These are phyloP conservation scores for Persicaria maculosa DNA, from an alignment of 148 eudicot species.

Conservation along the genomic window DNA sequence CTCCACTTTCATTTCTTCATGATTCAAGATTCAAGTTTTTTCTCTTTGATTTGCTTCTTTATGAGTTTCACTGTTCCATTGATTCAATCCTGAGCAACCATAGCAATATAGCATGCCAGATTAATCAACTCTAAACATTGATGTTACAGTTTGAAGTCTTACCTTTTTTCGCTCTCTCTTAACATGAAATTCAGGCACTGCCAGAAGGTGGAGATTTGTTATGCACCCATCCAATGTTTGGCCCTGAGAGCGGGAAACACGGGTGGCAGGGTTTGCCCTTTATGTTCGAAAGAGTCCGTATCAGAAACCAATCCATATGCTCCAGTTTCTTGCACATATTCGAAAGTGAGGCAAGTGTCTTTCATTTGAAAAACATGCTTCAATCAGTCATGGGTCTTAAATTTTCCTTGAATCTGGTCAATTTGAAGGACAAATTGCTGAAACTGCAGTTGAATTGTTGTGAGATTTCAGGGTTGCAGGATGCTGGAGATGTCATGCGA, in stretches of 20 bases:
- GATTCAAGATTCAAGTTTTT: too few relatives aligned
- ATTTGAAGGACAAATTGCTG: background rate
- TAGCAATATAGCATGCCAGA: too few relatives aligned
- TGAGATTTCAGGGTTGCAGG: slow-evolving; percentile 46
- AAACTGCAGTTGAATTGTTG: background rate
- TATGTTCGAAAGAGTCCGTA: slow-evolving; percentile 50
- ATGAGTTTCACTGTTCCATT: too few relatives aligned
- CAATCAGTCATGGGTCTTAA: background rate
- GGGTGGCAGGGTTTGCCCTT: slow-evolving; percentile 44
- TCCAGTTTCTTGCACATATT: slow-evolving; percentile 44
- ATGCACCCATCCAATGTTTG: slow-evolving; percentile 70
- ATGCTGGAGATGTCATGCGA: slow-evolving; percentile 62
- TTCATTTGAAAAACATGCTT: background rate
- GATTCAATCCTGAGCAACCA: too few relatives aligned
- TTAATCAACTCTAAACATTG: background rate
- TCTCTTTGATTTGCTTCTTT: too few relatives aligned
- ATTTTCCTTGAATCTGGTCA: background rate
- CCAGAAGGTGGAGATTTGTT: slow-evolving; percentile 41
- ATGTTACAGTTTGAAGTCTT: background rate
- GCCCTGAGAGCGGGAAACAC: slow-evolving; percentile 48
- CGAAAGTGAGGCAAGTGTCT: slow-evolving; percentile 29
- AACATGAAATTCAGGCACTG: slow-evolving; percentile 5
- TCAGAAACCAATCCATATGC: slow-evolving; percentile 35
- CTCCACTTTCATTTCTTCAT: too few relatives aligned
- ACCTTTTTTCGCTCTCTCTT: background rate